Base-by-base conservation (phyloP, 2,329 filamentous ascomycete species). In the Proliferodiscus dingleyae region DNA sequence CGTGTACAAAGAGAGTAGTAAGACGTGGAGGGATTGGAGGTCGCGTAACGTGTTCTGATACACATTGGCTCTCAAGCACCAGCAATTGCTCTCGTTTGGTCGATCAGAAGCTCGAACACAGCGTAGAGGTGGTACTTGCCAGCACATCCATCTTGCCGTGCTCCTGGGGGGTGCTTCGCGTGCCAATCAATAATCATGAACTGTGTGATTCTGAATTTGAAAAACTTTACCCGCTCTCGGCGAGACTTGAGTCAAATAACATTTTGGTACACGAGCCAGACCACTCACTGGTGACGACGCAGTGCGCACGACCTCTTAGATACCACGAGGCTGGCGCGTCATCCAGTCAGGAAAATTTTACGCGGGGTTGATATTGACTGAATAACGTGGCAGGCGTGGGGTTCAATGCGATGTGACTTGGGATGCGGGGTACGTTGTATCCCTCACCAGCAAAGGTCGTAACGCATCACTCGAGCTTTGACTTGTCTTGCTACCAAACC, bases 371-470 rank as follows among this genome's bases (percentile, higher is more conserved):
- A n/a, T 19, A 29, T 37, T 37, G 32, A 38, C 40, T 46, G 41
- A 39, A 45, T 51, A 50, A 52, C 49, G 49, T 54, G 51, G 51
- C 51, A 39, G 30, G 41, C 47, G 53, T 56, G 47, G 51, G 53
- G 49, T 52, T 34, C 47, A 39, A 28, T 44, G 29, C 49, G 47
- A 43, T 50, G 21, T 39, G 29, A 21, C n/a, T 33, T 22, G n/a
- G 26, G 43, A 41, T 39, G 53, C 51, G 53, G 53, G 53, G 53
- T 56, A 53, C 37, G 40, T 44, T 16, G 37, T 40, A 49, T 41
- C 21, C 21, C 15, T 24, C 15, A 13, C 26, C 37, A 8, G n/a
- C 13, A 13, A 4, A 15, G 23, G 23, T 28, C 37, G 19, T n/a
- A 10, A 41, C 23, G 38, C 7, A 13, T 30, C 13, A 41, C 16